phyloP scores from a whole-genome alignment of 768 basidiomycete species.

The Trametopsis cervina region DNA sequence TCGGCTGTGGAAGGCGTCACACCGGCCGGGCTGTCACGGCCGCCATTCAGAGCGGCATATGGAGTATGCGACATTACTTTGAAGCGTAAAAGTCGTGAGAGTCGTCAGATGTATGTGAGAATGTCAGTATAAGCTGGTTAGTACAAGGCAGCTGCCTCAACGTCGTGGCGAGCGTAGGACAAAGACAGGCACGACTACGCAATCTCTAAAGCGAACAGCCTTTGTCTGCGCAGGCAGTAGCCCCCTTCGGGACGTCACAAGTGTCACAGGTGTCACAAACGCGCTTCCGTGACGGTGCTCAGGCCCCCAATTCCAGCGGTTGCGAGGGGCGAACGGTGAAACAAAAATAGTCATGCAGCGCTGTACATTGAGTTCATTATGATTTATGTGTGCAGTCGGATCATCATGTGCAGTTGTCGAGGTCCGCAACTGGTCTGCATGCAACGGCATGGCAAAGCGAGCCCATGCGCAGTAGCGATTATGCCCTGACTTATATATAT shows the following conservation, averaged over 20 bases:
- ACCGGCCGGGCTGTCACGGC: conserved; percentile 9
- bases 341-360: too few species aligned
- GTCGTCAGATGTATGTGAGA: background rate
- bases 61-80: background rate
- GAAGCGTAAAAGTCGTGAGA: background rate
- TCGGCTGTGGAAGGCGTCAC: conserved; percentile 8
- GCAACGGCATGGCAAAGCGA: too few species aligned
- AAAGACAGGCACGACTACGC: background rate
- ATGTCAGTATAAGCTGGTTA: background rate
- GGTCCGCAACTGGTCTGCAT: too few species aligned
- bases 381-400: too few species aligned
- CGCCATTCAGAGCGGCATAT: conserved; percentile 1
- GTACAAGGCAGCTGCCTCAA: background rate
- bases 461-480: too few species aligned
- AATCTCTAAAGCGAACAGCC: background rate
- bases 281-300: background rate
- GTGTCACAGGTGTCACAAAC: too few species aligned
- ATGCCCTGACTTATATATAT: too few species aligned
- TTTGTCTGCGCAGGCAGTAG: too few species aligned
- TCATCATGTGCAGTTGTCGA: too few species aligned
- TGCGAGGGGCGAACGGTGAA: background rate
- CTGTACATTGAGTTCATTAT: too few species aligned
- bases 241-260: too few species aligned
- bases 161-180: background rate
- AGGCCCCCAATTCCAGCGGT: background rate